phyloP scores from a whole-genome alignment of 164 flowering plant species.

The Magnolia sinica region DNA sequence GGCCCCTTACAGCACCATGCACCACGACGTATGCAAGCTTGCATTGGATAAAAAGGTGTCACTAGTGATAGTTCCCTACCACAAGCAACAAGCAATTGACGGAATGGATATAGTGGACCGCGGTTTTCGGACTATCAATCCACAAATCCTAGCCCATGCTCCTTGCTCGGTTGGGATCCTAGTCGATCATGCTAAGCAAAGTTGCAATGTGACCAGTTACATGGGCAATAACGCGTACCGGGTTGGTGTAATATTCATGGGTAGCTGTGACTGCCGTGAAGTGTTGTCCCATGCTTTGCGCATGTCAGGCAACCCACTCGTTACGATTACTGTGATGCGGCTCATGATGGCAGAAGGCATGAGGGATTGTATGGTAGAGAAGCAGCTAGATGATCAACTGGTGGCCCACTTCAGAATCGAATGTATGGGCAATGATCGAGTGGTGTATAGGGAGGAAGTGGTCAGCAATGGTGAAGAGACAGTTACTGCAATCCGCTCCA shows the following conservation, averaged over 20 bases:
- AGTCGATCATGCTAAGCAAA: conserved; percentile 12
- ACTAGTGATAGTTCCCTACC: conserved; percentile 49
- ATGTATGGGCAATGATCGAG: not conserved
- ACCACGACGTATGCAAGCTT: conserved; percentile 64
- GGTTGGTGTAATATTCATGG: conserved; percentile 62
- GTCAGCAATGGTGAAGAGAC: conserved; percentile 1
- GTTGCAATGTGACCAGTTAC: conserved; percentile 18
- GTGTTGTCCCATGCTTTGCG: conserved; percentile 57
- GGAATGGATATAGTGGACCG: not conserved
- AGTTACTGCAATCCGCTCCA: not conserved
- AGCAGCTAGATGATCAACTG: not conserved
- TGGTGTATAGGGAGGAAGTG: conserved; percentile 3
- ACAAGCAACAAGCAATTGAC: conserved; percentile 9
- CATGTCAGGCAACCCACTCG: conserved; percentile 54
- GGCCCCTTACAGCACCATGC: conserved; percentile 48
- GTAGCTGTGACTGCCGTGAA: conserved; percentile 74
- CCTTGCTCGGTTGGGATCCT: conserved; percentile 32
- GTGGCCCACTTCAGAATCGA: not conserved
- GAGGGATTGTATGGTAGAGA: conserved; percentile 6
- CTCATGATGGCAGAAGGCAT: conserved; percentile 34
- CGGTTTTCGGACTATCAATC: conserved; percentile 13
- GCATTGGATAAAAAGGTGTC: conserved; percentile 38
- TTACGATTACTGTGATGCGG: conserved; percentile 57
- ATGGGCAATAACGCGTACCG: conserved; percentile 14
- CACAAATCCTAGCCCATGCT: conserved; percentile 21